Evolutionary conservation across 192 early-diverging fungal species (phyloP), one percentile per base, ranked within the genome.

Genomic region (Entophlyctis helioformis): DNA sequence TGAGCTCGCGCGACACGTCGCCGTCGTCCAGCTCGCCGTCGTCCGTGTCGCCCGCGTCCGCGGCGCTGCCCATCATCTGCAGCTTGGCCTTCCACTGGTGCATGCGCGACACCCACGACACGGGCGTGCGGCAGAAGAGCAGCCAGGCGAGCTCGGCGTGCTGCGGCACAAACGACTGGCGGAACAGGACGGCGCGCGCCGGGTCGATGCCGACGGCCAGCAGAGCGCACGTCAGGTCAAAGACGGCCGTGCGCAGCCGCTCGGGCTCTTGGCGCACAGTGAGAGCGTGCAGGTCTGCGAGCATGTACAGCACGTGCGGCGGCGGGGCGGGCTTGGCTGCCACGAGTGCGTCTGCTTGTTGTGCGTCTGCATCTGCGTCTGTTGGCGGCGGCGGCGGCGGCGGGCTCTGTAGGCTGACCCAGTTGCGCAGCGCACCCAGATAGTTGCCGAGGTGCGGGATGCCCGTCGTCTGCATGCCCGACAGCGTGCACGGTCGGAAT

Each of bases 381-480:
- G 53, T 31, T 38, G 40, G 34, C 16, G 11, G 42, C 26, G 34
- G 13, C 59, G 51, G n/a, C n/a, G n/a, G n/a, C n/a, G n/a, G n/a
- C n/a, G n/a, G n/a, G 24, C 62, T 48, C 52, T 94, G 91, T 34
- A 96, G 64, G 0, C 46, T 38, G 1, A 84, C 84, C 92, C 89
- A 96, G 66, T 89, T 87, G 1, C 59, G 63, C 18, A 96, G 63
- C 15, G 89, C 86, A 0, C 92, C 92, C 42, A 93, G 76, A 54
- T 93, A 96, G 61, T 96, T 96, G 42, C 92, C 92, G 19, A 96
- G 65, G 53, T 96, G 92, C 27, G 88, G 88, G 16, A 79, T 72
- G 5, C 89, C 92, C 25, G 92, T 96, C 10, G 92, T 89, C 62
- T 95, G 91, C 50, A 95, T 92, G 0, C 89, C 91, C 4, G 87